Evolutionary conservation across 202 grass and related monocot species (phyloP), one percentile per base, ranked within the genome.

Genomic region (Musa balbisiana): DNA sequence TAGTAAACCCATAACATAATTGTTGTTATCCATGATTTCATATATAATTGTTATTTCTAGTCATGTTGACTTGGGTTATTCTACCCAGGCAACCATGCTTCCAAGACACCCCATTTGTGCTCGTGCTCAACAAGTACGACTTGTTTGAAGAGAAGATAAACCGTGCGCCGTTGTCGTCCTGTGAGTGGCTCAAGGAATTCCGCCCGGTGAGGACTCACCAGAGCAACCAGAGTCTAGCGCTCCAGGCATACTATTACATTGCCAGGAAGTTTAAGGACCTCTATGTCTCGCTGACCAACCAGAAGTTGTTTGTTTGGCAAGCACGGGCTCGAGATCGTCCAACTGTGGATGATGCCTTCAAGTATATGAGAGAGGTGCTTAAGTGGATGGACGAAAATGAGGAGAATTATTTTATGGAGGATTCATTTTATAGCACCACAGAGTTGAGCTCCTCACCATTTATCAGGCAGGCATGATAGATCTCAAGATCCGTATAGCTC

Each of bases 61-160:
- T 43, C 4, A 43, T 43, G 17, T 62, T 19, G n/a, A 62, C 15
- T 62, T 62, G 56, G 56, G 9, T 19, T 17, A 64, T 54, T 3
- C 55, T 53, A 52, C 49, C 11, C 86, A 98, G 94, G 79, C 91
- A 98, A 67, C 83, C 88, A 3, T 98, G 91, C 69, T 98, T 98
- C 82, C 73, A 67, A 0, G 88, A 94, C 64, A 98, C 85, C 0
- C 94, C 87, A 14, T 98, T 94, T 52, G 74, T 98, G 10, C 85
- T 98, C 23, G 83, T 98, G 65, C 88, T 98, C 64, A 98, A 98
- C 91, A 98, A 98, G 81, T 98, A 92, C 0, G 91, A 98, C 77
- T 75, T 89, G 19, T 92, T 98, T 0, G 94, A 98, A 85, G 91
- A 92, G 87, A 98, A 94, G 76, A 92, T 98, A 6, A 74, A 78